phyloP scores from a whole-genome alignment of 306 rosid species.

The Lablab purpureus region DNA sequence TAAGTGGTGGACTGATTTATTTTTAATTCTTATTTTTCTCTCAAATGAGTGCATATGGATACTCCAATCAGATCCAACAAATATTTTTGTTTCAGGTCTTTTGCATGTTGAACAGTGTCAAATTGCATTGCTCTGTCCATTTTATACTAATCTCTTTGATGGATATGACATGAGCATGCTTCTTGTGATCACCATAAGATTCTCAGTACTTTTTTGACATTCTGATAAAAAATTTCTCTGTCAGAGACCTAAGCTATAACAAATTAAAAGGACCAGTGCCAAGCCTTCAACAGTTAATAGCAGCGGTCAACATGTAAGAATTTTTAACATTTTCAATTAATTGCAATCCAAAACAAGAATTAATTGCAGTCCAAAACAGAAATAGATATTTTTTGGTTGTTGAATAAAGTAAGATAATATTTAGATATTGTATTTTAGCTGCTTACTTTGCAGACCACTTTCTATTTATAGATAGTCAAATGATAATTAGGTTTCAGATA shows the following conservation, averaged over 20 bases:
- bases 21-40: too few relatives aligned
- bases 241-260: slow-evolving; percentile 82
- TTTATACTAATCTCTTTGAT: background rate
- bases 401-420: background rate
- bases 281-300: background rate
- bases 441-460: background rate
- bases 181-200: too few relatives aligned
- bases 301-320: slow-evolving; percentile 50
- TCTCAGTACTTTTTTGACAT: background rate
- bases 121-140: background rate
- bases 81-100: background rate
- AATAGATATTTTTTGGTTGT: background rate
- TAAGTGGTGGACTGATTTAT: too few relatives aligned
- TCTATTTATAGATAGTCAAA: background rate
- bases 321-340: background rate
- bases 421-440: background rate
- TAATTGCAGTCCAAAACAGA: background rate
- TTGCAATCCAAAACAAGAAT: background rate
- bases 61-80: background rate
- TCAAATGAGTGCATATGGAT: too few relatives aligned
- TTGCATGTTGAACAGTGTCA: background rate
- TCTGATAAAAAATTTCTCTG: slow-evolving; percentile 7
- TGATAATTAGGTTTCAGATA: background rate
- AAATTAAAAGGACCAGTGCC: slow-evolving; percentile 59
- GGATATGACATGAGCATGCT: background rate